Percentiles rank a stretch among this genome's conserved stretches.
Conservation (phyloP, 352 stramenopile genomes). For the Thraustotheca clavata region DNA sequence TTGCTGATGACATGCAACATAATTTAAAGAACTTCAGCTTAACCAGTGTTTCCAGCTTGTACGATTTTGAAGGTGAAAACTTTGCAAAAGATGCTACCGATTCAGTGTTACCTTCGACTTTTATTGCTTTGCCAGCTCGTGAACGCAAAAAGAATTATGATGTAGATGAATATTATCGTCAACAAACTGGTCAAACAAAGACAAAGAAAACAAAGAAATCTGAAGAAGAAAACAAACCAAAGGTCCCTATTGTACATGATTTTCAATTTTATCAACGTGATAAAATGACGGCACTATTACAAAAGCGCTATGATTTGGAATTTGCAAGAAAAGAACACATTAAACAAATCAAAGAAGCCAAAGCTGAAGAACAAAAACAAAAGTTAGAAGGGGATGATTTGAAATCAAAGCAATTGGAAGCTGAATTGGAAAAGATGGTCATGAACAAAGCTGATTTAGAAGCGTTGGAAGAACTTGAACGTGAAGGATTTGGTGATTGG, state of each 20-base stretch:
- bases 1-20: constrained; percentile 89
- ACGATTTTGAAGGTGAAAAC: constrained; percentile 84
- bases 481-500: constrained; percentile 95
- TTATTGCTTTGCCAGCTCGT: constrained; percentile 76
- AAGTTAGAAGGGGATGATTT: constrained; percentile 63
- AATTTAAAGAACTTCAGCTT: constrained; percentile 95
- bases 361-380: constrained; percentile 59
- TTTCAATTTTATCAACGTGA: constrained; percentile 94
- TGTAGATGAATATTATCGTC: constrained; percentile 95
- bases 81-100: constrained; percentile 73
- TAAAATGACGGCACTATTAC: constrained; percentile 76
- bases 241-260: constrained; percentile 88
- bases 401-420: constrained; percentile 56
- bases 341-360: constrained; percentile 77
- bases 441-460: constrained; percentile 57
- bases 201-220: constrained; percentile 73
- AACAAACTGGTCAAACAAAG: constrained; percentile 58
- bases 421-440: constrained; percentile 67
- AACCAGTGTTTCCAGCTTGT: constrained; percentile 65
- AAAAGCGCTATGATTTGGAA: constrained; percentile 82
- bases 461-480: constrained; percentile 64
- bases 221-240: constrained; percentile 70
- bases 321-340: constrained; percentile 81
- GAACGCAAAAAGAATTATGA: constrained; percentile 93
- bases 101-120: constrained; percentile 82